Conservation (phyloP, 768 basidiomycete species). For the Tulasnella sp. region DNA sequence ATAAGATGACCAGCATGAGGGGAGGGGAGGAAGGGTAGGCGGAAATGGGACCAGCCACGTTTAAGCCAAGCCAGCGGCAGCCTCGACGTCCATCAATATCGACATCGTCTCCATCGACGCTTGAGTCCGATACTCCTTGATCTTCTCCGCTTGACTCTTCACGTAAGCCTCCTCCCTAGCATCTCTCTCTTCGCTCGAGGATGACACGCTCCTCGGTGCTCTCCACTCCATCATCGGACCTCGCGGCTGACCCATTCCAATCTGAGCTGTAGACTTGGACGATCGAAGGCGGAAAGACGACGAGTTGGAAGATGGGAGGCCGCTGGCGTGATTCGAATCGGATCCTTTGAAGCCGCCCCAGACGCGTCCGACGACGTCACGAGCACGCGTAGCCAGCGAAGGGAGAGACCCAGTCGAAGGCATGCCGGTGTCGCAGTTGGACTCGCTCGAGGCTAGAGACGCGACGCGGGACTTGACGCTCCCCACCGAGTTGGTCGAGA, state of each 20-base stretch:
- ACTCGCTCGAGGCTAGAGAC: neutral
- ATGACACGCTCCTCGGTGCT: too few species aligned
- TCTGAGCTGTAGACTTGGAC: too few species aligned
- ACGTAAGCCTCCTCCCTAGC: too few species aligned
- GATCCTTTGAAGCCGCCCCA: slow-evolving; percentile 5
- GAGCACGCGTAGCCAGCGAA: slow-evolving; percentile 5
- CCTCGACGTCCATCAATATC: neutral
- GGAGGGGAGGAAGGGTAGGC: too few species aligned
- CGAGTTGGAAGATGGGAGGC: neutral
- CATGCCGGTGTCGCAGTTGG: neutral
- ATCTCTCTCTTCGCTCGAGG: too few species aligned
- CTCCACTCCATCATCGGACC: too few species aligned
- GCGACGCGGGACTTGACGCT: neutral
- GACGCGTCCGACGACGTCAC: slow-evolving; percentile 10
- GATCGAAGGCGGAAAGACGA: too few species aligned
- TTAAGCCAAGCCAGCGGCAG: neutral
- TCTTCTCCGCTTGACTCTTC: too few species aligned
- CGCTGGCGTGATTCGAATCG: neutral
- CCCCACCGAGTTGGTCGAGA: neutral
- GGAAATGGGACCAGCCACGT: neutral
- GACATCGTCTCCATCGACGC: neutral
- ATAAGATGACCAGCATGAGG: too few species aligned
- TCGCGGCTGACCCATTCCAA: too few species aligned
- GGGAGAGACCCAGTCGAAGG: slow-evolving; percentile 4
- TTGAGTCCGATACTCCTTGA: too few species aligned